Evolutionary conservation across 225 moss, liverwort and hornwort genomes (phyloP).

Genomic region (Pseudoscleropodium purum): DNA sequence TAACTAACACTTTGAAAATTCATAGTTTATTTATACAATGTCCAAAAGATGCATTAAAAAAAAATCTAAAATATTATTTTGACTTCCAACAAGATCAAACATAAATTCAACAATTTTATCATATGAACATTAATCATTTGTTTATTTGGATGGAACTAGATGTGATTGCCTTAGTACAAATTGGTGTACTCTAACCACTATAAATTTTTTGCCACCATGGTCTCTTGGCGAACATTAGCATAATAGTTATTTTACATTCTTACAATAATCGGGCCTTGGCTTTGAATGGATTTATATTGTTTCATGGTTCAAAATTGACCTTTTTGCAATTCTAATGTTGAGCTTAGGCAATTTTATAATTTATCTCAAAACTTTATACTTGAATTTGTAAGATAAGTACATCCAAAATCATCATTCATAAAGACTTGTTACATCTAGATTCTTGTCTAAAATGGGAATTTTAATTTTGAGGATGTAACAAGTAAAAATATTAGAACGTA

Average conservation of each 20-base stretch:
- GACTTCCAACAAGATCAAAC: neutral
- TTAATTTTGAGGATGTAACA: neutral
- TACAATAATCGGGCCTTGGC: neutral
- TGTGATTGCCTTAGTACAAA: neutral
- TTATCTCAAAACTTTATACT: neutral
- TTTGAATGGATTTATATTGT: neutral
- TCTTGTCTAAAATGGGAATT: neutral
- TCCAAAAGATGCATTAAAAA: neutral
- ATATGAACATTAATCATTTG: neutral
- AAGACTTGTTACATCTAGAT: rapidly evolving
- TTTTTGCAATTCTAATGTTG: neutral
- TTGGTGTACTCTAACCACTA: rapidly evolving
- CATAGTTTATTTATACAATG: neutral
- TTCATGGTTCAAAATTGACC: neutral
- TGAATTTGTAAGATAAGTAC: neutral
- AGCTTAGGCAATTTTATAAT: neutral
- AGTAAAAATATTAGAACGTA: neutral
- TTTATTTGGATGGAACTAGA: neutral
- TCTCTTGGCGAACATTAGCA: neutral
- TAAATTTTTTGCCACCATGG: neutral
- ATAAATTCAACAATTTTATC: neutral
- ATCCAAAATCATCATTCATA: neutral
- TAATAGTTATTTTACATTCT: neutral
- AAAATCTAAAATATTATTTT: neutral
- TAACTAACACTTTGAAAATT: neutral